These are phyloP conservation scores for Nevesoporus exiguus DNA, from an alignment of 768 basidiomycete genomes.

Conservation along the genomic window DNA sequence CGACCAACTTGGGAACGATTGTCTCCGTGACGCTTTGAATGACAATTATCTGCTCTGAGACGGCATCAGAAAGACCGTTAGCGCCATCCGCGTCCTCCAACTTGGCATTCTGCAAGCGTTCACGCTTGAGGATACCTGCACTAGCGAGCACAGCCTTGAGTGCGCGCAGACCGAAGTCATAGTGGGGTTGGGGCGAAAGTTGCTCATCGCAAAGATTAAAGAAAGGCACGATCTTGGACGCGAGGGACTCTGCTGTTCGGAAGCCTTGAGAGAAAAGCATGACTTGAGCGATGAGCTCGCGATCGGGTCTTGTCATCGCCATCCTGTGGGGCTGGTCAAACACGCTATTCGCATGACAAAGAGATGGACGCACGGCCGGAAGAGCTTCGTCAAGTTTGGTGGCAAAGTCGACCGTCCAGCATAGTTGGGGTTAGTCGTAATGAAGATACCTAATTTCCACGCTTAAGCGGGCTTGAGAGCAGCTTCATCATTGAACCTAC, in stretches of 20 bases:
- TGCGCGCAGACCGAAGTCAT: constrained; percentile 97
- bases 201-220: constrained; percentile 99
- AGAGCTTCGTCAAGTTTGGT: constrained; percentile 86
- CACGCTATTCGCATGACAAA: background rate
- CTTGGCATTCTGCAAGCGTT: constrained; percentile 57
- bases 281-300: constrained; percentile 98
- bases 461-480: constrained; percentile 1
- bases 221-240: constrained; percentile 97
- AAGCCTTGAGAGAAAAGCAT: constrained; percentile 99
- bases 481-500: constrained; percentile 34
- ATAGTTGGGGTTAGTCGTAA: constrained; percentile 98
- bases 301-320: constrained; percentile 98
- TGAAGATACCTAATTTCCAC: constrained; percentile 75
- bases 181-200: constrained; percentile 94
- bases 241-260: constrained; percentile 95
- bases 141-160: constrained; percentile 95
- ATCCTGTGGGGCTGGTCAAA: constrained; percentile 52
- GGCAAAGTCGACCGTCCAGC: constrained; percentile 92
- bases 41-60: constrained; percentile 92
- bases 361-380: constrained; percentile 71
- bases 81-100: constrained; percentile 42
- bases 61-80: constrained; percentile 60
- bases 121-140: constrained; percentile 96
- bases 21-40: constrained; percentile 99
- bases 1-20: constrained; percentile 96